phyloP scores from a whole-genome alignment of 1,139 yeast genomes.

The Kluyveromyces sp. region DNA sequence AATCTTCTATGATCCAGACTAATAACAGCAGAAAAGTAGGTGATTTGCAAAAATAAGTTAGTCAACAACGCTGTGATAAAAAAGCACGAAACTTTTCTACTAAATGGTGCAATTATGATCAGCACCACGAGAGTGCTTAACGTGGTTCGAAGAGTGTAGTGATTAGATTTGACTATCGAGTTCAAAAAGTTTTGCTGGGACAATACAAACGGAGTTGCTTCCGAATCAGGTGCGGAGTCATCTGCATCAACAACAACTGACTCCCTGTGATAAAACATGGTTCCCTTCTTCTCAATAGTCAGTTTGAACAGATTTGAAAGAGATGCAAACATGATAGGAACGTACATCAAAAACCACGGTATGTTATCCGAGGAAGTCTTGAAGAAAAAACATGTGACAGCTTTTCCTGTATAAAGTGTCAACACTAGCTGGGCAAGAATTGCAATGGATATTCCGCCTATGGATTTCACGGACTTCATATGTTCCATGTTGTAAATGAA shows the following conservation, averaged over 20 bases:
- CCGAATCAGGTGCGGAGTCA: background rate
- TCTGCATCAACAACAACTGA: background rate
- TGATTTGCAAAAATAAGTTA: conserved; percentile 53
- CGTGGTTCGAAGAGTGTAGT: conserved; percentile 34
- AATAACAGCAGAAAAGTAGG: conserved; percentile 58
- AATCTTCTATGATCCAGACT: conserved; percentile 59
- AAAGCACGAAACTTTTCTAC: conserved; percentile 38
- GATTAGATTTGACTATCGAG: conserved; percentile 31
- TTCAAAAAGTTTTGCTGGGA: conserved; percentile 37
- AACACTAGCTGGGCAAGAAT: conserved; percentile 47
- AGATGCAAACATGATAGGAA: conserved; percentile 38
- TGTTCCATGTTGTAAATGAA: conserved; percentile 45
- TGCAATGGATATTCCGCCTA: conserved; percentile 54
- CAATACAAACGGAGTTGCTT: background rate
- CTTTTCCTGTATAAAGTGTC: conserved; percentile 44
- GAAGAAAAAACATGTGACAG: conserved; percentile 40
- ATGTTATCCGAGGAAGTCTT: conserved; percentile 32
- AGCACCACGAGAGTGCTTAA: conserved; percentile 31
- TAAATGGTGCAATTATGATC: conserved; percentile 29
- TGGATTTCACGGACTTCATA: conserved; percentile 51
- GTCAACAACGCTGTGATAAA: conserved; percentile 40
- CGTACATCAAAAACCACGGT: conserved; percentile 37
- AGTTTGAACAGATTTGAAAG: conserved; percentile 42
- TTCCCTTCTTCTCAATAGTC: conserved; percentile 32
- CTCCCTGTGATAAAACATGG: conserved; percentile 1